phyloP scores from a whole-genome alignment of 2,329 filamentous ascomycete species.

The Emericellopsis atlantica region DNA sequence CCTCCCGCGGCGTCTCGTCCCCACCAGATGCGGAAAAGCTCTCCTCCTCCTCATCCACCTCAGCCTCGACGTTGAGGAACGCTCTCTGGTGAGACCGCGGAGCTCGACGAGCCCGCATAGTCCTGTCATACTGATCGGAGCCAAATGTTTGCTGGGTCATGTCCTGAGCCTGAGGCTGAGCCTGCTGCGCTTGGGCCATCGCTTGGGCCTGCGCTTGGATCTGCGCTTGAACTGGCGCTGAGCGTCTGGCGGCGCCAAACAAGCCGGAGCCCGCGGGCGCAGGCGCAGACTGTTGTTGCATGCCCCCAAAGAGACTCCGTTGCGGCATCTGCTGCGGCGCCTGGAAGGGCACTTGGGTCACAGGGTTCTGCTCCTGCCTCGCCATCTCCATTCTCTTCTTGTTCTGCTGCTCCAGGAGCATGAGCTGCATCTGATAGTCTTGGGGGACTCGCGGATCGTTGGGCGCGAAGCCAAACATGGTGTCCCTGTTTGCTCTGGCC shows the following conservation, averaged over 20 bases:
- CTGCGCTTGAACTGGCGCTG: too few species aligned
- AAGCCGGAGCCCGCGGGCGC: not conserved
- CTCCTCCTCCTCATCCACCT: not conserved
- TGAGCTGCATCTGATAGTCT: constrained; percentile 72
- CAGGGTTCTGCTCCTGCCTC: constrained; percentile 51
- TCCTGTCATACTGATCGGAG: too few species aligned
- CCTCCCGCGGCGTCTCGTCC: not conserved
- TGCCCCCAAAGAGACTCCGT: not conserved
- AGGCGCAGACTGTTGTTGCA: not conserved
- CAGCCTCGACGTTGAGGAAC: not conserved
- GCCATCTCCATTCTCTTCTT: constrained; percentile 69
- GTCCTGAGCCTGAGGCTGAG: too few species aligned
- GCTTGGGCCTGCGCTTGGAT: too few species aligned
- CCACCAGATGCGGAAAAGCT: not conserved
- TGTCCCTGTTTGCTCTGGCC: not conserved
- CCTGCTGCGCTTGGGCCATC: too few species aligned
- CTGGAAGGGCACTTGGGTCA: not conserved
- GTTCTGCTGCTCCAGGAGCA: constrained; percentile 71
- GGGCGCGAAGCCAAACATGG: not conserved
- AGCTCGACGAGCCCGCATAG: too few species aligned
- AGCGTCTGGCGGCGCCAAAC: too few species aligned
- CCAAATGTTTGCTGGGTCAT: too few species aligned
- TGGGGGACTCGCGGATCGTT: constrained; percentile 30
- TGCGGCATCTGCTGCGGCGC: not conserved
- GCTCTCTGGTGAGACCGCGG: too few species aligned